These are phyloP conservation scores for Rutidosis leptorrhynchoides DNA, from an alignment of 129 eudicot species.

Conservation along the genomic window DNA sequence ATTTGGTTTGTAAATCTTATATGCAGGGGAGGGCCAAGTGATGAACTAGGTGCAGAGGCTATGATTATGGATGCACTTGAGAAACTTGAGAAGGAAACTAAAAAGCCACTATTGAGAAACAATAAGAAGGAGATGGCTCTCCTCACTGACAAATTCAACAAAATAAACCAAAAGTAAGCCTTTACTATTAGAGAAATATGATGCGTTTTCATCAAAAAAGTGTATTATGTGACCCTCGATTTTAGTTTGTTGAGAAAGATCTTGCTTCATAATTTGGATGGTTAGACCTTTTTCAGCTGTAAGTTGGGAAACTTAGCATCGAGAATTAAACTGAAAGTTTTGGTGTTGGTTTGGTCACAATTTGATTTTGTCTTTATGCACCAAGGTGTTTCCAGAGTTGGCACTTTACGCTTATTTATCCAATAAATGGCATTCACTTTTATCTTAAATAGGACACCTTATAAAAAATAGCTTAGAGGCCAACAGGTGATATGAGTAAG, in stretches of 20 bases:
- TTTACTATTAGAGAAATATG: background rate
- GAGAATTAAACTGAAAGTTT: background rate
- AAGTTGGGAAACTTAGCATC: background rate
- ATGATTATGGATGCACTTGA: slow-evolving; percentile 86
- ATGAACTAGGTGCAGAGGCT: slow-evolving; percentile 82
- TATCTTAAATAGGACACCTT: background rate
- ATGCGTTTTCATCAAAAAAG: background rate
- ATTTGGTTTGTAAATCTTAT: slow-evolving; percentile 14
- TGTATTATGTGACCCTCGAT: background rate
- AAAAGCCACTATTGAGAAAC: slow-evolving; percentile 82
- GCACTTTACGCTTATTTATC: background rate
- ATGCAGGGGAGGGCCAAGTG: slow-evolving; percentile 79
- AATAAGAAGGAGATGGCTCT: slow-evolving; percentile 75
- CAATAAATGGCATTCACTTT: background rate
- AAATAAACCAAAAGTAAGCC: slow-evolving; percentile 75
- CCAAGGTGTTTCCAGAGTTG: background rate
- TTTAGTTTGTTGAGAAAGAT: slow-evolving; percentile 5
- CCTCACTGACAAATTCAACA: slow-evolving; percentile 64
- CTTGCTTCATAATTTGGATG: background rate
- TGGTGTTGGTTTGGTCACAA: background rate
- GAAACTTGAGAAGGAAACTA: slow-evolving; percentile 73
- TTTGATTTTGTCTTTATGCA: background rate
- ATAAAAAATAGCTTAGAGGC: background rate
- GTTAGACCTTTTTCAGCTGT: background rate
- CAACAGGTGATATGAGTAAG: background rate